These are phyloP conservation scores for Gossypium laxum DNA, from an alignment of 441 rosid species.

Conservation along the genomic window DNA sequence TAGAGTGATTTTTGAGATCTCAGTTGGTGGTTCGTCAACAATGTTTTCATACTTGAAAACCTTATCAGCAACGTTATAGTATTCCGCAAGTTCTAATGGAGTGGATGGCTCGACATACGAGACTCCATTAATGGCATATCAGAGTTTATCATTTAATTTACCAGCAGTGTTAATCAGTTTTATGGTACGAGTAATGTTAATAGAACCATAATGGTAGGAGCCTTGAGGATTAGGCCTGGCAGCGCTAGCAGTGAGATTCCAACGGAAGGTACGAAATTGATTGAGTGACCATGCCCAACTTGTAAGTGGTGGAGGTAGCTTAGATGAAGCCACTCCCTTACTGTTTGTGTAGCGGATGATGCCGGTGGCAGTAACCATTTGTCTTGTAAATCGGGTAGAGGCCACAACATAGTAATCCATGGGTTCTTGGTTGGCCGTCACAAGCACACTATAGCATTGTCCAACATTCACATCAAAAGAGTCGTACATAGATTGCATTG, in stretches of 20 bases:
- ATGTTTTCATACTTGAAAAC: conserved; percentile 51
- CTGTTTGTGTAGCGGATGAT: conserved; percentile 43
- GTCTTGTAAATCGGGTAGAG: conserved; percentile 49
- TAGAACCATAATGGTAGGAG: conserved; percentile 59
- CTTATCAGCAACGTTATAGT: conserved; percentile 35
- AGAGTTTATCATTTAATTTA: conserved; percentile 34
- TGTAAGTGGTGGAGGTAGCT: conserved; percentile 38
- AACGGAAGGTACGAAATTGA: conserved; percentile 61
- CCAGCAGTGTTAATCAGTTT: conserved; percentile 33
- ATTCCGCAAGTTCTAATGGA: conserved; percentile 64
- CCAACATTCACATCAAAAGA: conserved; percentile 66
- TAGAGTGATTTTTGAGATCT: conserved; percentile 8
- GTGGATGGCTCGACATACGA: conserved; percentile 45
- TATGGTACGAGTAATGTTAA: conserved; percentile 59
- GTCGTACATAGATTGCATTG: conserved; percentile 47
- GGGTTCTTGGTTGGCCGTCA: conserved; percentile 39
- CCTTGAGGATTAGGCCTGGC: conserved; percentile 84
- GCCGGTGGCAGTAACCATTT: conserved; percentile 28
- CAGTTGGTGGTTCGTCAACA: conserved; percentile 33
- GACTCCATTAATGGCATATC: conserved; percentile 57
- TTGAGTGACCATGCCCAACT: conserved; percentile 78
- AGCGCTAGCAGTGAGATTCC: conserved; percentile 71
- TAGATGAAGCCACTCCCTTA: conserved; percentile 31
- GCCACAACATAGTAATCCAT: conserved; percentile 60
- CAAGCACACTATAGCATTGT: conserved; percentile 46